These are phyloP conservation scores for Fusarium sp. DNA, from an alignment of 2,329 filamentous ascomycete genomes.

Conservation along the genomic window DNA sequence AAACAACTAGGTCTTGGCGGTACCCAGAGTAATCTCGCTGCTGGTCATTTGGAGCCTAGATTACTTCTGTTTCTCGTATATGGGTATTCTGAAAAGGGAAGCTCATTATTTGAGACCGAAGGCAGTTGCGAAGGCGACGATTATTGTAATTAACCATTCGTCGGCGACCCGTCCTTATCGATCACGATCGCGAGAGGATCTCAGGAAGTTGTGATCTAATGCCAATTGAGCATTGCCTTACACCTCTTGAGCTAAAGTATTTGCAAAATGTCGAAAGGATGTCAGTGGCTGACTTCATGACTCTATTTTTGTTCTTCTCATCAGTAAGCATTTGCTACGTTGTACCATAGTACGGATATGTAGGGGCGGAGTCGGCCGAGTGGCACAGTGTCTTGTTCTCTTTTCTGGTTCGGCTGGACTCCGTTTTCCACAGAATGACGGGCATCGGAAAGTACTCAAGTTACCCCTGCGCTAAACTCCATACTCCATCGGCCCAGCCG, in stretches of 20 bases:
- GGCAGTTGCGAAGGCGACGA: slow-evolving; percentile 10
- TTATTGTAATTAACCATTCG: not conserved
- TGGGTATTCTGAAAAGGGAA: slow-evolving; percentile 18
- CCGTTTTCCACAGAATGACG: slow-evolving; percentile 28
- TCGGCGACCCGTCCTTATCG: slow-evolving; percentile 4
- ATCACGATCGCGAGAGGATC: slow-evolving; percentile 11
- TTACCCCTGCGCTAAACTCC: slow-evolving; percentile 39
- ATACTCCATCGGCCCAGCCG: slow-evolving; percentile 36
- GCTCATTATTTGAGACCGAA: slow-evolving; percentile 13
- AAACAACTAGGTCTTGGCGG: slow-evolving; percentile 5
- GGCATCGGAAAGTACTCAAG: slow-evolving; percentile 17
- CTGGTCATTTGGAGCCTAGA: not conserved
- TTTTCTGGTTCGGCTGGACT: slow-evolving; percentile 21
- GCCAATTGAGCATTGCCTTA: not conserved
- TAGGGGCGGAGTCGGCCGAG: slow-evolving; percentile 37
- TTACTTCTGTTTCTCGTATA: slow-evolving; percentile 3
- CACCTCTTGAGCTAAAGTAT: not conserved
- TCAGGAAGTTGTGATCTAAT: not conserved
- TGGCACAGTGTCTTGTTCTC: slow-evolving; percentile 37
- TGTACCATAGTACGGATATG: not conserved
- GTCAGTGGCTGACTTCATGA: slow-evolving; percentile 17
- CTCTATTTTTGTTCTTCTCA: slow-evolving; percentile 16
- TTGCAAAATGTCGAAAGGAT: not conserved
- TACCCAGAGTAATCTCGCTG: slow-evolving; percentile 7
- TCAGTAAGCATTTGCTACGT: slow-evolving; percentile 24